Percentiles rank a stretch among this genome's conserved stretches.
Evolutionary conservation across 768 basidiomycete genomes (phyloP).

Genomic region (Auriscalpium vulgare): DNA sequence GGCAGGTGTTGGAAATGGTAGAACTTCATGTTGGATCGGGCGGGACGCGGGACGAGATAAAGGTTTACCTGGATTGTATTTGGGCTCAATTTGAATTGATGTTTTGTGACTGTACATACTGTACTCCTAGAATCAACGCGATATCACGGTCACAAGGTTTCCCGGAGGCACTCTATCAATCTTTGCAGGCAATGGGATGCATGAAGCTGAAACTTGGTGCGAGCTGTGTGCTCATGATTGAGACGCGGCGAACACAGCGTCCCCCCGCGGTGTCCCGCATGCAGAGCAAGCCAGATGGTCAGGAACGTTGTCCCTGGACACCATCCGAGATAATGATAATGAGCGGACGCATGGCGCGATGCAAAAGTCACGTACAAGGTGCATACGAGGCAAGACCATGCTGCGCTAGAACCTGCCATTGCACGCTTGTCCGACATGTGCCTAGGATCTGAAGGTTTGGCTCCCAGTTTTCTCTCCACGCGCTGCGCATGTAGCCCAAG

Average conservation of each 20-base stretch:
- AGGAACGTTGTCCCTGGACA: constrained; percentile 40
- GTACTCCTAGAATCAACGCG: neutral
- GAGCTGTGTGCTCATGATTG: neutral
- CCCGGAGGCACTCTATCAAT: neutral
- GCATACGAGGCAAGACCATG: constrained; percentile 10
- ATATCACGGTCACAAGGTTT: neutral
- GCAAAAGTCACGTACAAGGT: neutral
- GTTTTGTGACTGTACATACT: neutral
- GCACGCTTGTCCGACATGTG: neutral
- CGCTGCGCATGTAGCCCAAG: neutral
- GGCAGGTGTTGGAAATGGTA: constrained; percentile 31
- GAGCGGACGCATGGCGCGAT: neutral
- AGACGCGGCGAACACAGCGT: constrained; percentile 11
- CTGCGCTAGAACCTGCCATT: neutral
- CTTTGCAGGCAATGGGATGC: neutral
- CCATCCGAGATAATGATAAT: neutral
- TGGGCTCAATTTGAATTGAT: neutral
- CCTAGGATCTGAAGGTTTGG: neutral
- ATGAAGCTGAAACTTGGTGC: neutral
- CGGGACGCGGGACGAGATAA: neutral
- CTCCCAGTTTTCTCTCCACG: neutral
- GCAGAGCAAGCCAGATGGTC: constrained; percentile 53
- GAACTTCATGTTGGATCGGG: neutral
- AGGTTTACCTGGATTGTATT: no score
- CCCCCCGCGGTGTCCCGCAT: constrained; percentile 48